phyloP scores from a whole-genome alignment of 129 eudicot species.

The Tagetes patula region DNA sequence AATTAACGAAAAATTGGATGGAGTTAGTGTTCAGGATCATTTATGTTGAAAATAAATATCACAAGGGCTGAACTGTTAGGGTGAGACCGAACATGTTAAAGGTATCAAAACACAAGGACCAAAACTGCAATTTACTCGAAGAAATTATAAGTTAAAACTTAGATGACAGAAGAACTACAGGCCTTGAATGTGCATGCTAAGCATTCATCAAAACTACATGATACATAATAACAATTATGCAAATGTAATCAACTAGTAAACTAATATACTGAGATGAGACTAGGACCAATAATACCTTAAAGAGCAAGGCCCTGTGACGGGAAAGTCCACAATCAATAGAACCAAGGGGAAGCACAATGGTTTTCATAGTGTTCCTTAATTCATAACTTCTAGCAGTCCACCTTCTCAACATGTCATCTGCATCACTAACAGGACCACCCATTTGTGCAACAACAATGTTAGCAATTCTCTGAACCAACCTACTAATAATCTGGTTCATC shows the following conservation, averaged over 20 bases:
- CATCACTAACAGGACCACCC: constrained; percentile 95
- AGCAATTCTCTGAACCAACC: constrained; percentile 71
- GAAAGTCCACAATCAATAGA: constrained; percentile 89
- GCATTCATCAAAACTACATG: constrained; percentile 9
- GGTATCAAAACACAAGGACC: too few relatives aligned
- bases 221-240: background rate
- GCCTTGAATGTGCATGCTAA: constrained; percentile 5
- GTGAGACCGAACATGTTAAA: too few relatives aligned
- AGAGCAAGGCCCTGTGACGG: constrained; percentile 91
- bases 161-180: background rate
- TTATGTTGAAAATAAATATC: too few relatives aligned
- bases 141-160: background rate
- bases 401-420: constrained; percentile 69
- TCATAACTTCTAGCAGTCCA: constrained; percentile 67
- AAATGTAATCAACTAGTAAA: constrained; percentile 3
- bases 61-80: too few relatives aligned
- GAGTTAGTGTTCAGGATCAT: too few relatives aligned
- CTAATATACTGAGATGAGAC: constrained; percentile 20
- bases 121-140: too few relatives aligned
- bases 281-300: constrained; percentile 58
- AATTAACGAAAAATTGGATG: too few relatives aligned
- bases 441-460: constrained; percentile 69
- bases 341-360: constrained; percentile 85
- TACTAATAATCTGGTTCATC: constrained; percentile 39
- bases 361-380: constrained; percentile 48